A percentile compares a stretch with the other conserved stretches of the same genome.
Conservation (phyloP, 2,329 filamentous ascomycete species). For the Exophiala bonariae region DNA sequence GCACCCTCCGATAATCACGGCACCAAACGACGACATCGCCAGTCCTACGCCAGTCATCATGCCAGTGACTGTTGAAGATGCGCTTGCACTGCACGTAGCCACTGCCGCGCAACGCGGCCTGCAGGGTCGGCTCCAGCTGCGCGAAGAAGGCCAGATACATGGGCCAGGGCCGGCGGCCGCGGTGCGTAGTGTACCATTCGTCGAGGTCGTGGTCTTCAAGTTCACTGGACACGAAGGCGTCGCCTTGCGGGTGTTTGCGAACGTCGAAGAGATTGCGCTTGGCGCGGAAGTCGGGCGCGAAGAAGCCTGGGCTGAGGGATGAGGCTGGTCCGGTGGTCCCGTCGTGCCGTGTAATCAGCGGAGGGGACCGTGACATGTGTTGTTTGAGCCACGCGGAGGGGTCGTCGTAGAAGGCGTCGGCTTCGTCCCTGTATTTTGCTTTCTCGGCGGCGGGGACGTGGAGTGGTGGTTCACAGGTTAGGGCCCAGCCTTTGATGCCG, state of each 20-base stretch:
- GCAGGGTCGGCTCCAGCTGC: conserved; percentile 54
- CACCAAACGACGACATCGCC: conserved; percentile 67
- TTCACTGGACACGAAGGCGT: background rate
- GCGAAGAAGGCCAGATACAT: conserved; percentile 57
- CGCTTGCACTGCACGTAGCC: conserved; percentile 60
- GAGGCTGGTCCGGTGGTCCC: conserved; percentile 30
- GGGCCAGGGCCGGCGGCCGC: conserved; percentile 38
- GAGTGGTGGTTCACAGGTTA: conserved; percentile 88
- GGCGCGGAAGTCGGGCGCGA: conserved; percentile 25
- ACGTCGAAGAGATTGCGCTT: conserved; percentile 1
- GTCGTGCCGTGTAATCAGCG: conserved; percentile 3
- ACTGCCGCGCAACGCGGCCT: conserved; percentile 42
- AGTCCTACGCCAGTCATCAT: conserved; percentile 60
- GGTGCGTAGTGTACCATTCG: conserved; percentile 4
- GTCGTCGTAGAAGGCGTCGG: conserved; percentile 80
- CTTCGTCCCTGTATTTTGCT: conserved; percentile 77
- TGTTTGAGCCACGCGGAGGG: conserved; percentile 58
- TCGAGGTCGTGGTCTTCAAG: conserved; percentile 8
- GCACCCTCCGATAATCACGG: conserved; percentile 24
- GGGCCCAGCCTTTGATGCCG: conserved; percentile 73
- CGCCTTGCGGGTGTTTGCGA: no score
- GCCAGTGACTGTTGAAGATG: conserved; percentile 62
- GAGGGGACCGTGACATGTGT: conserved; percentile 47
- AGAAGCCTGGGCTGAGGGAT: conserved; percentile 35
- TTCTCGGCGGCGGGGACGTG: conserved; percentile 63